These are phyloP conservation scores for Theileria sp. DNA, from an alignment of 169 alveolate genomes.

Conservation along the genomic window DNA sequence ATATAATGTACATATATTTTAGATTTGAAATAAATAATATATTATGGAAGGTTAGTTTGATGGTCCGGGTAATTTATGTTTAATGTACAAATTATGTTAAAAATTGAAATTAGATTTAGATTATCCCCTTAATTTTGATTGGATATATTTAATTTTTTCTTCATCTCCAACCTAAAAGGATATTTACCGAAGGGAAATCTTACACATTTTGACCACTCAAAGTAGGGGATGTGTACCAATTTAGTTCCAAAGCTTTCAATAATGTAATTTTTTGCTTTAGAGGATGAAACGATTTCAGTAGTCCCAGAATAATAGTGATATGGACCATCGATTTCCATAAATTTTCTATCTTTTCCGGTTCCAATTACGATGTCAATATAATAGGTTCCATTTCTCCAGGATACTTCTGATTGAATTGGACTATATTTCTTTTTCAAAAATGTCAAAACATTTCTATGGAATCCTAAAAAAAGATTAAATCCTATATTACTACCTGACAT, in stretches of 20 bases:
- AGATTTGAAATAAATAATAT: too few species aligned
- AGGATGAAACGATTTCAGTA: constrained; percentile 21
- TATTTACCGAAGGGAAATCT: background rate
- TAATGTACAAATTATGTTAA: background rate
- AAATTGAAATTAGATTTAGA: background rate
- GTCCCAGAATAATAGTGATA: constrained; percentile 52
- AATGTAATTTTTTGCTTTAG: constrained; percentile 36
- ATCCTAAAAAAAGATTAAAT: constrained; percentile 14
- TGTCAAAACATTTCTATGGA: constrained; percentile 51
- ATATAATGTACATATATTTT: background rate
- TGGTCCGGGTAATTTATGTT: background rate
- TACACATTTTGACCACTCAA: constrained; percentile 38
- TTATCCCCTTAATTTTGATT: background rate
- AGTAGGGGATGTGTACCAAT: constrained; percentile 50
- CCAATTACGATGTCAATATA: constrained; percentile 31
- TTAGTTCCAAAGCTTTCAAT: constrained; percentile 20
- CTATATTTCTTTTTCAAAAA: background rate
- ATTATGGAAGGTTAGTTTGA: background rate
- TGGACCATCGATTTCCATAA: constrained; percentile 63
- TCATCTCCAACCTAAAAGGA: constrained; percentile 1
- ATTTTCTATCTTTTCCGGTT: background rate
- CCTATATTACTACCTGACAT: constrained; percentile 5
- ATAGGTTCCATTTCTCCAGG: constrained; percentile 26
- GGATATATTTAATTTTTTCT: constrained; percentile 4
- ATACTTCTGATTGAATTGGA: constrained; percentile 31